These are phyloP conservation scores for Hypericum perforatum DNA, from an alignment of 345 rosid genomes.

Conservation along the genomic window DNA sequence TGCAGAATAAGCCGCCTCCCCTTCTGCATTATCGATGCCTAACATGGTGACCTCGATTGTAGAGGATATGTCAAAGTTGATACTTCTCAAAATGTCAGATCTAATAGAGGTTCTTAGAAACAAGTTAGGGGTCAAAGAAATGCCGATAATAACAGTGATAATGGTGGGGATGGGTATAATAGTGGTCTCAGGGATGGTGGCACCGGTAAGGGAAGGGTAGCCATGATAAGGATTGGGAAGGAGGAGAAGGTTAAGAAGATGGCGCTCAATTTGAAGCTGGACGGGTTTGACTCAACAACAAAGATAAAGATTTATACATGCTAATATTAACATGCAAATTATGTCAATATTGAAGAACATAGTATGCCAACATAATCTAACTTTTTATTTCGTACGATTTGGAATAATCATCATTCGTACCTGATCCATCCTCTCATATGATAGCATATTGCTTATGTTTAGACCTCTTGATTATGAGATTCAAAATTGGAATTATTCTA, in stretches of 20 bases:
- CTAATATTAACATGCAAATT: no score
- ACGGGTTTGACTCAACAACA: constrained; percentile 57
- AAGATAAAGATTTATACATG: no score
- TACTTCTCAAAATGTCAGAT: constrained; percentile 66
- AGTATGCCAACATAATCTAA: no score
- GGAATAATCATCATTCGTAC: no score
- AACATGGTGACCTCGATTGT: constrained; percentile 45
- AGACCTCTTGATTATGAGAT: no score
- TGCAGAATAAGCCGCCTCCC: constrained; percentile 1
- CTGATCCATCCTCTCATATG: no score
- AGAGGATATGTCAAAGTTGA: constrained; percentile 55
- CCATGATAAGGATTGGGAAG: constrained; percentile 24
- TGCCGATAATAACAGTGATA: constrained; percentile 83
- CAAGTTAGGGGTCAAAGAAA: constrained; percentile 47
- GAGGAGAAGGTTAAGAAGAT: constrained; percentile 60
- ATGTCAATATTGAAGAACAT: no score
- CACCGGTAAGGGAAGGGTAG: constrained; percentile 35
- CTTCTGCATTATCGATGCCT: constrained; percentile 20
- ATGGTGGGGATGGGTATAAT: constrained; percentile 77
- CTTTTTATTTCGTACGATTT: no score
- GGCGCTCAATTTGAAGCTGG: constrained; percentile 70
- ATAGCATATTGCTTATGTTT: no score
- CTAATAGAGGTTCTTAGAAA: constrained; percentile 52
- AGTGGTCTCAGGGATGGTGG: constrained; percentile 25
- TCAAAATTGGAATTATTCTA: no score